A percentile compares a stretch with the other conserved stretches of the same genome.
Conservation (phyloP, 345 rosid genomes). For the Populus nigra region DNA sequence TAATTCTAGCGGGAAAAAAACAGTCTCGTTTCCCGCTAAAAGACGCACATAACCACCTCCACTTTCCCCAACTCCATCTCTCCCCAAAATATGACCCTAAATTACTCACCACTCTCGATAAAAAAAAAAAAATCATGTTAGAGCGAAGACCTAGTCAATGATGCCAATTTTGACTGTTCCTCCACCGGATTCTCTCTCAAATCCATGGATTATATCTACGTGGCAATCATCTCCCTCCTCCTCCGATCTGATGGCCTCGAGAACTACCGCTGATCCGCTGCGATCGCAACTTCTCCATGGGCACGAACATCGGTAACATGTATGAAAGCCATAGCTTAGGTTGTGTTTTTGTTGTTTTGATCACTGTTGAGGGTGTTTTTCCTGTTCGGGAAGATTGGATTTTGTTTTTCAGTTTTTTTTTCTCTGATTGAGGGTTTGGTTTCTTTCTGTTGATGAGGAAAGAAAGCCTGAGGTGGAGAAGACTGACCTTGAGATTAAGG, state of each 20-base stretch:
- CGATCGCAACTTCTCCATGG: conserved; percentile 87
- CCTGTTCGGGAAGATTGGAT: background rate
- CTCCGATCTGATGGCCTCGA: conserved; percentile 92
- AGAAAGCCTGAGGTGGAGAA: no score
- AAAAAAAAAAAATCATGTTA: conserved; percentile 37
- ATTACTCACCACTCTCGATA: background rate
- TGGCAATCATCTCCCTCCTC: conserved; percentile 77
- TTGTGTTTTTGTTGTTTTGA: no score
- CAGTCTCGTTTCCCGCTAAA: no score
- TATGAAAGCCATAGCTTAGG: conserved; percentile 45
- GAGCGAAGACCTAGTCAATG: conserved; percentile 88
- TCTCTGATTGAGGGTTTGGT: background rate
- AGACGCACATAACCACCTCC: no score
- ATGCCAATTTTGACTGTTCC: conserved; percentile 96
- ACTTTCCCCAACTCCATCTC: no score
- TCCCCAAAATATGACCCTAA: no score
- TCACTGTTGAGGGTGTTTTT: background rate
- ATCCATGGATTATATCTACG: conserved; percentile 98
- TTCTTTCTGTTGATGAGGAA: no score
- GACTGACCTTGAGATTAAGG: no score
- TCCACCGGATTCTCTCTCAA: conserved; percentile 93
- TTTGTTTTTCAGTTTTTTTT: no score
- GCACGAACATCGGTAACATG: conserved; percentile 87
- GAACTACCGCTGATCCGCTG: conserved; percentile 94
- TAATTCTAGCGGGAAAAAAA: background rate